Evolutionary conservation across 176 grass and related monocot species (phyloP), one percentile per base, ranked within the genome.

Genomic region (Hordeum marinum): DNA sequence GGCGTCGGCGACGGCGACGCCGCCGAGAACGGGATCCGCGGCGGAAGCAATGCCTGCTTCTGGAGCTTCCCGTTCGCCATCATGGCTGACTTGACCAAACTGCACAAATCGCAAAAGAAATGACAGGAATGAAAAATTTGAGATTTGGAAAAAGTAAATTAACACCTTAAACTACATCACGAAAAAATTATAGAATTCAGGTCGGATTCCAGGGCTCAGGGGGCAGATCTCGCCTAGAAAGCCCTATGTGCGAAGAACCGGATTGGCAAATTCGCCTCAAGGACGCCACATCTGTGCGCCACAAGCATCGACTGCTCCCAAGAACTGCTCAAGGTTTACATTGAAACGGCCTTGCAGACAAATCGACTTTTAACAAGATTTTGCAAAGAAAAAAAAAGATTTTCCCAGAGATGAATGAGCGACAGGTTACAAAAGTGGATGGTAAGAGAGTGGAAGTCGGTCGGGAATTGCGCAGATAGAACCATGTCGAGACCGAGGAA

Each of bases 21-120:
- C 63, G 31, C 78, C 25, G 79, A 83, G 64, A 86, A 86, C 32
- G 88, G 83, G 72, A 57, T 90, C 32, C 88, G 83, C 55, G 88
- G 88, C 79, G 88, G 88, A 34, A 90, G 72, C 83, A 85, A 57
- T 61, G 88, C 78, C 88, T 90, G 88, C 79, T 82, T 90, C 64
- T 82, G 83, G 41, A 77, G 20, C 83, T 63, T 86, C 78, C 63
- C 71, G 72, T 90, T 90, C 41, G 83, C 83, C 72, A 90, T 90
- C 83, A 89, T 81, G 62, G 71, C 63, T 63, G 68, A 80, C 50
- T 85, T 52, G 61, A 12, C 72, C 54, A 66, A 75, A 41, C 83
- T 86, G 79, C 54, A 20, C 64, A 2, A 61, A 76, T 18, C 8
- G 62, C 9, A 58, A 60, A 1, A 35, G 11, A 42, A 42, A 42